A percentile compares a stretch with the other conserved stretches of the same genome.
phyloP scores from a whole-genome alignment of 345 rosid species.

The Populus nigra region DNA sequence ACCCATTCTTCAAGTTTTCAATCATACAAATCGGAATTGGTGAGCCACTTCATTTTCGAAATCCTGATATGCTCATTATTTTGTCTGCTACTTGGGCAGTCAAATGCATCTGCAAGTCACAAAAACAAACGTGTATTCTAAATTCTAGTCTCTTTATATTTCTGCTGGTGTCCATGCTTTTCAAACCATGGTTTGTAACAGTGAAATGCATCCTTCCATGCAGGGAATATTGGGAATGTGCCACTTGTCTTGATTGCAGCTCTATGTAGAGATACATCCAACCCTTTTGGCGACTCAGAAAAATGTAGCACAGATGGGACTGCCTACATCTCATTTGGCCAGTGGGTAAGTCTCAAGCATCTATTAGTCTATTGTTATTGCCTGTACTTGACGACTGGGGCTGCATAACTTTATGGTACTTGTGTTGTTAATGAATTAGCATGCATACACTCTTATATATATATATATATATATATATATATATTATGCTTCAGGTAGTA shows the following conservation, averaged over 20 bases:
- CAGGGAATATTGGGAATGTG: constrained; percentile 98
- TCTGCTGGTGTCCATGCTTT: neutral
- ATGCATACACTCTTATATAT: neutral
- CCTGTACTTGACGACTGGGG: neutral
- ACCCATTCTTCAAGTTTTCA: constrained; percentile 93
- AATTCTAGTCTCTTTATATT: neutral
- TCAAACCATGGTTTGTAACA: neutral
- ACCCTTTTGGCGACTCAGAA: constrained; percentile 85
- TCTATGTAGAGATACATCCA: constrained; percentile 72
- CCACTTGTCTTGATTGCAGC: constrained; percentile 96
- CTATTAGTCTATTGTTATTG: neutral
- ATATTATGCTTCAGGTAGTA: neutral
- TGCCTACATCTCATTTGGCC: constrained; percentile 97
- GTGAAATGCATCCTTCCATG: constrained; percentile 13
- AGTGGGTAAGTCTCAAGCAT: constrained; percentile 61
- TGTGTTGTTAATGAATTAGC: neutral
- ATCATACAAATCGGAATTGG: constrained; percentile 85
- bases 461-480: neutral
- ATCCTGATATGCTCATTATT: neutral
- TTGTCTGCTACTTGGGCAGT: neutral
- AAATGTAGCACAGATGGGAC: constrained; percentile 84
- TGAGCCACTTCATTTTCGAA: constrained; percentile 30
- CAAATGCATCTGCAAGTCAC: neutral
- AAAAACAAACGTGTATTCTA: neutral
- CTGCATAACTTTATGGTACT: neutral